Evolutionary conservation across 179 eudicot genomes (phyloP).

Genomic region (Silene coronaria): DNA sequence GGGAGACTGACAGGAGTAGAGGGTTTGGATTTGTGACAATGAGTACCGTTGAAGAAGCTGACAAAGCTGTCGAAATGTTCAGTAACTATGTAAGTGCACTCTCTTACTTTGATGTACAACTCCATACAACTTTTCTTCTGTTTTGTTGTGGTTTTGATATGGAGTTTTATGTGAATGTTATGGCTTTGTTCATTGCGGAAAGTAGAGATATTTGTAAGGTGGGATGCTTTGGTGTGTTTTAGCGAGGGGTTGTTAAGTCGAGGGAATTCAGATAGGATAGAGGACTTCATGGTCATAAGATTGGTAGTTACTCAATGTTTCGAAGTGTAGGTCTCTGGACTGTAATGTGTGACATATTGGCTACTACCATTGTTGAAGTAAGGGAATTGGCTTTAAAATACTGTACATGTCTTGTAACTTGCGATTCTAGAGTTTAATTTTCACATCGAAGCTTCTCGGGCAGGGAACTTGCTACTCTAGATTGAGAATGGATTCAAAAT

Average conservation of each 20-base stretch:
- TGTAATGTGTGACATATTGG: background rate
- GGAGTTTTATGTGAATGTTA: background rate
- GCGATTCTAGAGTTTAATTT: background rate
- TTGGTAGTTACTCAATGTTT: background rate
- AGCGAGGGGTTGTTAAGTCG: background rate
- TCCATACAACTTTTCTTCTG: background rate
- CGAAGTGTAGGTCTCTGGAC: background rate
- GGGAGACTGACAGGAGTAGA: conserved; percentile 79
- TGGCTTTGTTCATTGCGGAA: background rate
- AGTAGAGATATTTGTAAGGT: background rate
- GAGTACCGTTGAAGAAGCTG: conserved; percentile 94
- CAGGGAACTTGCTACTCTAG: conserved; percentile 8
- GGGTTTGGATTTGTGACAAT: conserved; percentile 94
- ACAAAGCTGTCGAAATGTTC: conserved; percentile 77
- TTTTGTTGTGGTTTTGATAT: background rate
- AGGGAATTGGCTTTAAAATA: background rate
- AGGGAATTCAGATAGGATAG: background rate
- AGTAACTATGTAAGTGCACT: conserved; percentile 60
- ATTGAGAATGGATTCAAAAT: background rate
- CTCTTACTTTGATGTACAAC: background rate
- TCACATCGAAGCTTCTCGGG: no score
- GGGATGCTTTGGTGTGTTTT: background rate
- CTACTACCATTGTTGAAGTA: background rate
- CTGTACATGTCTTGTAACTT: background rate
- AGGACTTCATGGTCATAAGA: no score